Base-by-base conservation (phyloP, 257 asterid genomes). In the Cynanchum wilfordii region DNA sequence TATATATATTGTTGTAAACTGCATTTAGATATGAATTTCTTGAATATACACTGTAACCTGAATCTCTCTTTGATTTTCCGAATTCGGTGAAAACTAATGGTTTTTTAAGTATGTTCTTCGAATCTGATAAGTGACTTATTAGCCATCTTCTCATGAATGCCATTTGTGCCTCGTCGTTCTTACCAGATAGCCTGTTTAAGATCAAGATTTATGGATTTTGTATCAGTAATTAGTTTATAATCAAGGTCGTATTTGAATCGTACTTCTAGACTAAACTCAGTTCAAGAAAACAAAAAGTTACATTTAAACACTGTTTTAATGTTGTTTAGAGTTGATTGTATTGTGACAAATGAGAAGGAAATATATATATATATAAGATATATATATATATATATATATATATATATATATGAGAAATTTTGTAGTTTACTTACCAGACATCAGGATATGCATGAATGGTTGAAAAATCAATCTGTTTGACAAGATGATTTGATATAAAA, bases 391-490 rank as follows among this genome's bases (percentile, higher is more conserved):
- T n/a, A n/a, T n/a, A n/a, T n/a, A n/a, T n/a, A n/a, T n/a, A n/a
- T n/a, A n/a, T n/a, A n/a, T n/a, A n/a, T n/a, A n/a, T 36, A 36
- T 36, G 6, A 6, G 5, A 38, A 38, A 38, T 38, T 38, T 38
- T 47, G 51, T 9, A 47, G 51, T 47, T 47, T 6, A 17, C 1
- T 47, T 73, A 84, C 90, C 91, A 86, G 17, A 44, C 27, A 73
- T 87, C 87, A 10, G 89, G 85, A 58, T 87, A 84, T 11, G 89
- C 91, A 76, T 87, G 89, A 30, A 84, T 82, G 42, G 85, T 81
- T 17, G 88, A 79, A 67, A 87, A 85, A 78, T 85, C 91, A 33
- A 87, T 78, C 76, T 87, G 88, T 45, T 68, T 78, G 36, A 85
- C 62, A 44, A 77, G 87, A 60, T 87, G 74, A 73, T 76, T 83